phyloP scores from a whole-genome alignment of 2,329 filamentous ascomycete species.

The Sarocladium kiliense region DNA sequence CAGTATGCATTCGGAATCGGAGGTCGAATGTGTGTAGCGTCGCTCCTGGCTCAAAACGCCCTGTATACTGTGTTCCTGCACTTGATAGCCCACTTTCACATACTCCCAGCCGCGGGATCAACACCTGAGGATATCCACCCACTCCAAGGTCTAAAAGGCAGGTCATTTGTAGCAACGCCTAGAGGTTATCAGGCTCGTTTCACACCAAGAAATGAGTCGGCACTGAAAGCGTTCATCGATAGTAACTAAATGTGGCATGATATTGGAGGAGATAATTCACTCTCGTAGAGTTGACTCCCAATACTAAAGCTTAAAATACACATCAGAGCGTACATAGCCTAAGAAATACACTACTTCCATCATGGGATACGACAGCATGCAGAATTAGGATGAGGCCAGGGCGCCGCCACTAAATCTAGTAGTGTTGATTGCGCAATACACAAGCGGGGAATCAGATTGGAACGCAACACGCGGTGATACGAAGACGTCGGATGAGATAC shows the following conservation, averaged over 20 bases:
- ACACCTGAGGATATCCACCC: slow-evolving; percentile 17
- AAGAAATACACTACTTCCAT: no score
- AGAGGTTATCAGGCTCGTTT: slow-evolving; percentile 13
- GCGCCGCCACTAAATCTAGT: no score
- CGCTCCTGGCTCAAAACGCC: slow-evolving; percentile 47
- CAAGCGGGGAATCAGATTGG: neutral
- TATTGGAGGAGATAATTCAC: no score
- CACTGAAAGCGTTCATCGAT: slow-evolving; percentile 5
- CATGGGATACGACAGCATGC: no score
- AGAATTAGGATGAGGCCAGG: no score
- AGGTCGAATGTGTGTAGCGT: slow-evolving; percentile 49
- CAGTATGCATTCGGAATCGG: slow-evolving; percentile 51
- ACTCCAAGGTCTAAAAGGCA: slow-evolving; percentile 15
- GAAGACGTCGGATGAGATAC: no score
- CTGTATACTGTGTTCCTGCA: slow-evolving; percentile 48
- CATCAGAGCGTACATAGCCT: no score
- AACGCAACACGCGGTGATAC: neutral
- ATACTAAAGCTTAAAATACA: no score
- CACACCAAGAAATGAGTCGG: slow-evolving; percentile 11
- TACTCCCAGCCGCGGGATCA: slow-evolving; percentile 25
- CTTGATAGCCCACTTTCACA: slow-evolving; percentile 43
- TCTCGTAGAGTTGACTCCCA: no score
- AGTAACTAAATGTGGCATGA: neutral
- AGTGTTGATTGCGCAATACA: neutral
- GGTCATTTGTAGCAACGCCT: slow-evolving; percentile 13